Conservation (phyloP, 164 flowering plant genomes). For the Annona cherimola region DNA sequence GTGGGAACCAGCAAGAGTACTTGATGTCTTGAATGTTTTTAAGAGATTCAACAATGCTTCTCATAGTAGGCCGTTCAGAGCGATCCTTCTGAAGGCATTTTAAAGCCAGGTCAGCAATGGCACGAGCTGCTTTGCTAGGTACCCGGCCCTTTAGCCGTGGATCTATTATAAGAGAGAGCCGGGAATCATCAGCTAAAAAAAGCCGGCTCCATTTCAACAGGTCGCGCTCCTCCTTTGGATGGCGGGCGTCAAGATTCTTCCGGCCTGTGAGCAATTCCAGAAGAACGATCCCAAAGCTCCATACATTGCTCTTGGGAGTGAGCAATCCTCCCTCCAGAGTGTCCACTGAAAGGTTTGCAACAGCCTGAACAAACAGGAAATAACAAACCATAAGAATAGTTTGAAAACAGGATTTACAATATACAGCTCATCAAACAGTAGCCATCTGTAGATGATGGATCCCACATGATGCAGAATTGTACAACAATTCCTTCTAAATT, state of each 20-base stretch:
- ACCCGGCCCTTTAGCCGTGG: slow-evolving; percentile 84
- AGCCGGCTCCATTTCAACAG: slow-evolving; percentile 87
- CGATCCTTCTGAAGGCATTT: slow-evolving; percentile 86
- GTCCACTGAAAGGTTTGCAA: slow-evolving; percentile 75
- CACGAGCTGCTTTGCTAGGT: slow-evolving; percentile 68
- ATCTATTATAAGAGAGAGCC: slow-evolving; percentile 84
- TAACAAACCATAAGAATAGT: not conserved
- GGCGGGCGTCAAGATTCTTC: slow-evolving; percentile 62
- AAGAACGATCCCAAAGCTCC: slow-evolving; percentile 87
- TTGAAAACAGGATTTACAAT: not conserved
- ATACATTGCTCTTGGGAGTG: slow-evolving; percentile 95
- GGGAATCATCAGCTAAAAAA: slow-evolving; percentile 70
- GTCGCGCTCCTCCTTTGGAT: slow-evolving; percentile 82
- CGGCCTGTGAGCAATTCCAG: slow-evolving; percentile 90
- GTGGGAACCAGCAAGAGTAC: slow-evolving; percentile 58
- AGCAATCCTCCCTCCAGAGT: slow-evolving; percentile 78
- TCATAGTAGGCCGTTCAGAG: slow-evolving; percentile 87
- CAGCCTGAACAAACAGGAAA: slow-evolving; percentile 37
- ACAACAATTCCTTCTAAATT: not conserved
- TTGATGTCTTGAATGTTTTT: slow-evolving; percentile 78
- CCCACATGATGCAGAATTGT: too few species aligned
- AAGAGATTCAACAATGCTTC: slow-evolving; percentile 67
- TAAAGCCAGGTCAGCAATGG: slow-evolving; percentile 74
- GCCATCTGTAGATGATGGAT: not conserved
- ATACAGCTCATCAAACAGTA: not conserved